Evolutionary conservation across 2,329 filamentous ascomycete genomes (phyloP), one percentile per base, ranked within the genome.

Genomic region (Davidsoniella neocaledoniae): DNA sequence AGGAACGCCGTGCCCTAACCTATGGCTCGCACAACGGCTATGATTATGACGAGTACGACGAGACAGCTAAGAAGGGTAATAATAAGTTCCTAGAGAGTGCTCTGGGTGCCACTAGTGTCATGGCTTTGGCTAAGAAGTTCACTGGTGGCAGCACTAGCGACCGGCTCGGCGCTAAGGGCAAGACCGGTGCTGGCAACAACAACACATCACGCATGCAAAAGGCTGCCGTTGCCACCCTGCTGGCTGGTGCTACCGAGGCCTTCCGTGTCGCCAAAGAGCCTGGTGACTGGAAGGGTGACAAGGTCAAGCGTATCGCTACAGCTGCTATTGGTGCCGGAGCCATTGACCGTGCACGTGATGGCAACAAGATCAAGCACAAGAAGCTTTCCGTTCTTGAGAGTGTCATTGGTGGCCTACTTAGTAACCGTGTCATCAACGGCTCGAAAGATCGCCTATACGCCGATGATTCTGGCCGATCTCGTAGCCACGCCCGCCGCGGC

Each of bases 191-290:
- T 5, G 47, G 48, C 5, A 68, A 68, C 29, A 65, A 73, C 19
- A 76, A 76, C 52, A 73, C 74, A 55, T 76, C 73, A 29, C 84
- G 84, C 58, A 76, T 86, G 43, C 79, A 87, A 56, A 86, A 94
- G 65, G 87, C 87, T 33, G 86, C 88, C 62, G 90, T 91, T 69
- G 88, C 90, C 33, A 91, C 88, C 17, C 71, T 95, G 38, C 76
- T 94, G 43, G 88, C 90, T 26, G 90, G 87, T 58, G 90, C 88
- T 39, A 83, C 87, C 49, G 88, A 95, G 64, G 90, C 90, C 40
- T 94, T 94, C 72, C 82, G 86, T 54, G 81, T 87, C 51, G 81
- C 88, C 62, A 94, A 90, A 59, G 83, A 91, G 55, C 83, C 86
- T 2, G 90, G 90, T 49, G 77, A 81, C 41, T 95, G 88, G 87